Conservation (phyloP, 495 filamentous ascomycete species). For the Penicillium argentinense region DNA sequence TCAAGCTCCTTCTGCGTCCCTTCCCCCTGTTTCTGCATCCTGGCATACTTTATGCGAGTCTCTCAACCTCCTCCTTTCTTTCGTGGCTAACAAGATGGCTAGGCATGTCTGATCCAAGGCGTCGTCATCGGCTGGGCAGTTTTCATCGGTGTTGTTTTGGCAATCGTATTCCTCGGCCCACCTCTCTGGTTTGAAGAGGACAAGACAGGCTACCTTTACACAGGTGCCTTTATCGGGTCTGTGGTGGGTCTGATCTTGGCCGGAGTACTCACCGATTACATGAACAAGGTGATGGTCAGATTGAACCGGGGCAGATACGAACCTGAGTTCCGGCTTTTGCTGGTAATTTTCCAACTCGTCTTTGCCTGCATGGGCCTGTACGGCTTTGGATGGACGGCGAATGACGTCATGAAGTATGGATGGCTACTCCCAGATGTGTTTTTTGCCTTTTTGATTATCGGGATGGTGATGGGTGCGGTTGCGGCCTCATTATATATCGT, state of each 20-base stretch:
- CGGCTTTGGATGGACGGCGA: constrained; percentile 73
- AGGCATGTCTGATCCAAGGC: constrained; percentile 84
- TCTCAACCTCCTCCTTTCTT: background rate
- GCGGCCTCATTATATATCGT: constrained; percentile 87
- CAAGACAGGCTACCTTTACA: constrained; percentile 84
- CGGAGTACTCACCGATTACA: constrained; percentile 73
- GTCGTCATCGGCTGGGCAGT: constrained; percentile 93
- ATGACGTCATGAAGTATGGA: constrained; percentile 57
- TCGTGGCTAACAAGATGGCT: constrained; percentile 5
- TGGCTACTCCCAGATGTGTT: constrained; percentile 77
- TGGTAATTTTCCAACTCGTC: constrained; percentile 78
- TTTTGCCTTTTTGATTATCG: constrained; percentile 73
- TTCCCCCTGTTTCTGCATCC: constrained; percentile 75
- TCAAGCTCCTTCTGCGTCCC: constrained; percentile 60
- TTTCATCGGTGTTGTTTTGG: constrained; percentile 85
- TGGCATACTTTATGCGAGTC: constrained; percentile 71
- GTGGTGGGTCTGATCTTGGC: constrained; percentile 73
- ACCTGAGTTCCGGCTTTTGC: constrained; percentile 82
- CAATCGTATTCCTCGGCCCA: constrained; percentile 74
- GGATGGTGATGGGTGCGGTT: constrained; percentile 90
- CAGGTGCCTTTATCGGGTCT: constrained; percentile 82
- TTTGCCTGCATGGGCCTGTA: constrained; percentile 79
- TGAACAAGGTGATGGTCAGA: constrained; percentile 66
- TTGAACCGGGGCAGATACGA: constrained; percentile 81
- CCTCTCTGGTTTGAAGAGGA: constrained; percentile 82